phyloP scores from a whole-genome alignment of 495 filamentous ascomycete species.

The Darksidea phi region DNA sequence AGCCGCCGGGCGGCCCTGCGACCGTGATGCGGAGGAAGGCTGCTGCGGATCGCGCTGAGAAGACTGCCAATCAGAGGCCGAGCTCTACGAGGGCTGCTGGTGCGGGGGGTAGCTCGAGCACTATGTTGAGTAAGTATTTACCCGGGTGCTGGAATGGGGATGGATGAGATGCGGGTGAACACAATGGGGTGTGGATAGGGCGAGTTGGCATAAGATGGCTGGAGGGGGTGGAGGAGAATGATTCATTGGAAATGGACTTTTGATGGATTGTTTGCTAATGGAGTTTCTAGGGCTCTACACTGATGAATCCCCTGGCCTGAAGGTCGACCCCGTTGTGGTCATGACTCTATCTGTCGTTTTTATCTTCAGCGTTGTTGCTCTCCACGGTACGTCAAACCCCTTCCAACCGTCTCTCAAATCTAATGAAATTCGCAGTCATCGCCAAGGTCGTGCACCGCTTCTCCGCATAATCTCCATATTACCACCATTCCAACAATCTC shows the following conservation, averaged over 20 bases:
- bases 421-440: constrained; percentile 64
- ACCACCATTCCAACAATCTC: not conserved
- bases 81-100: constrained; percentile 89
- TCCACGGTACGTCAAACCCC: constrained; percentile 73
- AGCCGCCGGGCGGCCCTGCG: constrained; percentile 89
- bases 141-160: not conserved
- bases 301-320: constrained; percentile 91
- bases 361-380: constrained; percentile 95
- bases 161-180: not conserved
- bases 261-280: constrained; percentile 33
- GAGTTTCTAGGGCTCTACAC: constrained; percentile 76
- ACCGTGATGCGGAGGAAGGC: constrained; percentile 91
- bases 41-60: constrained; percentile 92
- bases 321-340: constrained; percentile 96
- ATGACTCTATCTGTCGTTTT: constrained; percentile 92
- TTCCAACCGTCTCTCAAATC: constrained; percentile 1
- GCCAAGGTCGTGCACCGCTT: constrained; percentile 94
- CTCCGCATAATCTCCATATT: constrained; percentile 52
- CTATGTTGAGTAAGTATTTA: constrained; percentile 82
- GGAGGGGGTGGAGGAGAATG: not conserved
- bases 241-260: no score
- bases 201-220: not conserved
- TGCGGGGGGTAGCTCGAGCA: constrained; percentile 92
- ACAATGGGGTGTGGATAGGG: no score
- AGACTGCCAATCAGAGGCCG: constrained; percentile 84